Evolutionary conservation across 352 stramenopile genomes (phyloP), one percentile per base, ranked within the genome.

Genomic region (Aphanomyces invadans): DNA sequence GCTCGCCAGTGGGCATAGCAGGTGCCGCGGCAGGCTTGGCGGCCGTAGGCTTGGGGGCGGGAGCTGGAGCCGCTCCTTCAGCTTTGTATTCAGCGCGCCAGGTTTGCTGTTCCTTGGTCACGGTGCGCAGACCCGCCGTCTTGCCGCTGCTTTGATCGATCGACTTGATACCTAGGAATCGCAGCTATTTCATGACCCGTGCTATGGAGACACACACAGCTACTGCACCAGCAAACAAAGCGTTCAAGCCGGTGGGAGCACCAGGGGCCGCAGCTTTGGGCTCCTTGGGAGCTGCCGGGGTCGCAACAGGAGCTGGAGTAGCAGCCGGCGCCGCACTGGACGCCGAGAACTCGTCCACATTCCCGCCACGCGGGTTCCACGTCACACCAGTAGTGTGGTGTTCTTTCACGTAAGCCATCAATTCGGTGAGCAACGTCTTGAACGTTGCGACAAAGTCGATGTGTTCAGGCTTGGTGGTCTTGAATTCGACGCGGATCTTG

Each of bases 31-130:
- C 51, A 15, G 77, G 61, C 57, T 81, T 83, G 25, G 77, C 69
- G 7, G 75, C 68, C 0, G 75, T 72, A 15, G 75, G 71, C 38
- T 55, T 44, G n/a, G 28, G 25, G 2, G 76, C 48, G 31, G 75
- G 72, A 49, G 78, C 73, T 2, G 55, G 12, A 19, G 42, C 63
- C 29, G 59, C 44, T 1, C 65, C 65, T 25, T 64, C 49, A 1
- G 70, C 28, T 62, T 96, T 86, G 80, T 94, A 98, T 74, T 98
- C 95, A 64, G 96, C 89, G 52, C 93, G 81, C 93, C 93, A 98
- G n/a, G 96, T 98, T 79, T 98, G 93, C 84, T 96, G 88, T 68
- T 98, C 95, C 78, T 97, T 97, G n/a, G 88, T 95, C 53, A 98
- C 92, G 71, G 97, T 97, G 72, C 94, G 95, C 2, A 99, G 75